A percentile compares a stretch with the other conserved stretches of the same genome.
Conservation (phyloP, 2,329 filamentous ascomycete species). For the Xylariales sp. region DNA sequence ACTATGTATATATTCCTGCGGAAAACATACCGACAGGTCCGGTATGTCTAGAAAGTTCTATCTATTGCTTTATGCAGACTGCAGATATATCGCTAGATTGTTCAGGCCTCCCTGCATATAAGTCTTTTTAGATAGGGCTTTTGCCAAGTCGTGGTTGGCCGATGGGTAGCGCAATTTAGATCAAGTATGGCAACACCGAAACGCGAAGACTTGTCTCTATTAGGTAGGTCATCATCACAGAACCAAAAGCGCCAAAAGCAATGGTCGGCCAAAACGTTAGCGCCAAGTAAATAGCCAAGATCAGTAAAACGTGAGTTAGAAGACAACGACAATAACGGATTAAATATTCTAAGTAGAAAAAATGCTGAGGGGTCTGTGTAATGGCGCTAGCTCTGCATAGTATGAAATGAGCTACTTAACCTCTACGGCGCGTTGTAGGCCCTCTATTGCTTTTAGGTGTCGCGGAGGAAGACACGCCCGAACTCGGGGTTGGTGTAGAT, state of each 20-base stretch:
- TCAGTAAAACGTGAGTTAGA: background rate
- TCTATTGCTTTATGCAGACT: conserved; percentile 12
- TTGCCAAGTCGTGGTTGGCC: conserved; percentile 19
- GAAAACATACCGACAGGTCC: background rate
- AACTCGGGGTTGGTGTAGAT: conserved; percentile 40
- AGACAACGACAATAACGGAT: conserved; percentile 14
- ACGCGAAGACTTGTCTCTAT: conserved; percentile 25
- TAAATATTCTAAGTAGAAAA: conserved; percentile 17
- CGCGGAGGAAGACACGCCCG: conserved; percentile 47
- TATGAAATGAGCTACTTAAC: conserved; percentile 43
- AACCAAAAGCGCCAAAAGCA: background rate
- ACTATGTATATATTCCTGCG: background rate
- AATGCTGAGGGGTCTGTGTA: background rate
- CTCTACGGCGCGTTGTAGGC: conserved; percentile 57
- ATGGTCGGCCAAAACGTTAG: background rate
- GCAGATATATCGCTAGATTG: conserved; percentile 3
- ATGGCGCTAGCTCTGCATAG: background rate
- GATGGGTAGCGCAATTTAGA: conserved; percentile 22
- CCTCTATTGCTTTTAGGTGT: conserved; percentile 54
- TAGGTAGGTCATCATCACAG: conserved; percentile 23
- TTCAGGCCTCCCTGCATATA: conserved; percentile 6
- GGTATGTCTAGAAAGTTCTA: conserved; percentile 12
- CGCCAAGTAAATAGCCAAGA: conserved; percentile 13
- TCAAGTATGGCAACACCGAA: conserved; percentile 31
- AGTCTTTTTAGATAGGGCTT: conserved; percentile 13